Conservation (phyloP, 2,329 filamentous ascomycete species). For the Fusarium phyllophilum region DNA sequence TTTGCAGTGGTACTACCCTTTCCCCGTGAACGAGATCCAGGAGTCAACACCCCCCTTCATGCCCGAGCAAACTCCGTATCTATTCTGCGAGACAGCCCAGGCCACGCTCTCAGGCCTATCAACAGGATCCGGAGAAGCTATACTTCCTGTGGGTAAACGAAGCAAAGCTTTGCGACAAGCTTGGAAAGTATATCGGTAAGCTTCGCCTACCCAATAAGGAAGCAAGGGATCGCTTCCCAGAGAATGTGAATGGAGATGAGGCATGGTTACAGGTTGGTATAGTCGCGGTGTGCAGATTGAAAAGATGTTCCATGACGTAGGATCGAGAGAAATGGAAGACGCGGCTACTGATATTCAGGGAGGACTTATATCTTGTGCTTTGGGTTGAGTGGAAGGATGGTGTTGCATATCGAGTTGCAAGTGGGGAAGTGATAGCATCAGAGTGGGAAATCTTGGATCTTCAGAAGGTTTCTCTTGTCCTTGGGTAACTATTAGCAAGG, state of each 20-base stretch:
- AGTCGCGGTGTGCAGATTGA: not conserved
- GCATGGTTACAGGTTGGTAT: not conserved
- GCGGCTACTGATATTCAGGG: not conserved
- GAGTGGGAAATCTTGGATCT: not conserved
- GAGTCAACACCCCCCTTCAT: conserved; percentile 3
- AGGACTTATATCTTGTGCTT: conserved; percentile 2
- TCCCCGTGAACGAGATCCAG: not conserved
- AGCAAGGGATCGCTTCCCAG: accelerated
- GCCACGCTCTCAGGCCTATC: not conserved
- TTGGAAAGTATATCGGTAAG: not conserved
- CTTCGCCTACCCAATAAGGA: accelerated
- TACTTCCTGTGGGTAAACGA: accelerated
- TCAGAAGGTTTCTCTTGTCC: not conserved
- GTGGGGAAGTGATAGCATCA: not conserved
- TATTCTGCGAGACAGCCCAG: conserved; percentile 7
- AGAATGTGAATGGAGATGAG: not conserved
- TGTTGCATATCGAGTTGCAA: conserved; percentile 4
- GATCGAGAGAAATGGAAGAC: not conserved
- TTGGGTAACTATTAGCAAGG: accelerated
- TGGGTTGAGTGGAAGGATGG: conserved; percentile 16
- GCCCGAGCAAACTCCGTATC: conserved; percentile 18
- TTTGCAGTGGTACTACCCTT: conserved; percentile 3
- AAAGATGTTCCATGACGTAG: not conserved
- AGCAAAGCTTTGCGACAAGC: not conserved
- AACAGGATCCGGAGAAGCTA: not conserved